Percentiles rank a stretch among this genome's conserved stretches.
Conservation (phyloP, 1,139 yeast species). For the Yamadazyma friedrichii region DNA sequence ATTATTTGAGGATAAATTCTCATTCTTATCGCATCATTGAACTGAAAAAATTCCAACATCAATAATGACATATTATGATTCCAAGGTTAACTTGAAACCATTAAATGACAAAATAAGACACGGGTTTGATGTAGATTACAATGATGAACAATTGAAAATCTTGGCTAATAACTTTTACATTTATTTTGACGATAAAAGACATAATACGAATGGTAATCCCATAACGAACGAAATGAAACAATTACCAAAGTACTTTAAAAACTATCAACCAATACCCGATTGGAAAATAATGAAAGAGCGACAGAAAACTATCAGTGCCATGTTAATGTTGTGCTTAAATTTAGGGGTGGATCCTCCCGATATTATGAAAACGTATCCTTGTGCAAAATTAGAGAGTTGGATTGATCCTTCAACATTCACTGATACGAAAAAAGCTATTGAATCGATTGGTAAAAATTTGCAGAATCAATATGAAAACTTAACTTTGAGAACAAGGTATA, state of each 20-base stretch:
- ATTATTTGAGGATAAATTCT: no score
- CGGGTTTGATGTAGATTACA: slow-evolving; percentile 74
- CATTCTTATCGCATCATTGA: background rate
- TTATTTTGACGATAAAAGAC: slow-evolving; percentile 86
- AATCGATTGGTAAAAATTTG: slow-evolving; percentile 82
- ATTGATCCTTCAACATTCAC: slow-evolving; percentile 82
- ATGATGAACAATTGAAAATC: slow-evolving; percentile 60
- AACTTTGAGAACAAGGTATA: slow-evolving; percentile 83
- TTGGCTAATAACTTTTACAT: slow-evolving; percentile 74
- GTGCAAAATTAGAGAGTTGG: slow-evolving; percentile 93
- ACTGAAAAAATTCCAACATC: background rate
- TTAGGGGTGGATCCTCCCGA: slow-evolving; percentile 98
- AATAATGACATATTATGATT: slow-evolving; percentile 3
- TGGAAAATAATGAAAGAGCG: slow-evolving; percentile 92
- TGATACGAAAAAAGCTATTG: slow-evolving; percentile 90
- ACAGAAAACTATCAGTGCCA: slow-evolving; percentile 94
- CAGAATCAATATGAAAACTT: slow-evolving; percentile 89
- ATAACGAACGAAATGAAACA: slow-evolving; percentile 54
- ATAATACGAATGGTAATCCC: slow-evolving; percentile 87
- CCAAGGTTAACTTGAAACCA: slow-evolving; percentile 7
- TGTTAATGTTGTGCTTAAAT: slow-evolving; percentile 83
- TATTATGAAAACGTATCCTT: slow-evolving; percentile 87
- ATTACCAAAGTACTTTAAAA: slow-evolving; percentile 41
- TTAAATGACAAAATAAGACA: slow-evolving; percentile 62
- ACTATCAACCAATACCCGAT: slow-evolving; percentile 73